Evolutionary conservation across 495 filamentous ascomycete genomes (phyloP), one percentile per base, ranked within the genome.

Genomic region (Extremus antarcticus): DNA sequence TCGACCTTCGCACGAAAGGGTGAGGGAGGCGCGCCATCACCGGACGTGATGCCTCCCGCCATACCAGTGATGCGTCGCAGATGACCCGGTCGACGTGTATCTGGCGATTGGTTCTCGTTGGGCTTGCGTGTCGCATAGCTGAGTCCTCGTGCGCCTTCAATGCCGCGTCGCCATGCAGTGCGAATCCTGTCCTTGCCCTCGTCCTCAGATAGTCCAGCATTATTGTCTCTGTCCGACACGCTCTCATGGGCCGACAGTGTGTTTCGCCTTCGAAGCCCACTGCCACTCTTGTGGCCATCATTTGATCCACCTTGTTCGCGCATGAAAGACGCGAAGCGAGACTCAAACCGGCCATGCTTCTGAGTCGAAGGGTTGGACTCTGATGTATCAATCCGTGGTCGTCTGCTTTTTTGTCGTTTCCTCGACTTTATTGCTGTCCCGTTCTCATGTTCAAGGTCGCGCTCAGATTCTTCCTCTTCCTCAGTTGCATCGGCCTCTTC

Each of bases 151-250:
- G 73, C 65, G 63, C 75, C 74, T 55, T 78, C 68, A 48, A 81
- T 59, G 56, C 75, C 73, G 57, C 75, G 74, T 43, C 76, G 70
- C 74, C 81, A 82, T 16, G 79, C 69, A 50, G 74, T 78, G 48
- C 77, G 71, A 51, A 95, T 69, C 38, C 83, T 76, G 54, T 91
- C 82, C 19, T 88, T 82, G 25, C 89, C 89, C 66, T 95, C 90
- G 54, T 90, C 90, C 65, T 96, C 90, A 16, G 90, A 96, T 7
- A 91, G 72, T 19, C 84, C 87, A 48, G 81, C 79, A 35, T 90
- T 79, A 1, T 78, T 74, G 4, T 72, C 72, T 48, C 82, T 71
- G 58, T 90, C 87, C 1, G 76, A 78, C 63, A 83, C 81, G 23
- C 84, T 88, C 10, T 82, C 78, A 13, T 35, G 7, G 29, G n/a